Percentiles rank a stretch among this genome's conserved stretches.
Conservation (phyloP, 2,329 filamentous ascomycete genomes). For the Fusarium sp. region DNA sequence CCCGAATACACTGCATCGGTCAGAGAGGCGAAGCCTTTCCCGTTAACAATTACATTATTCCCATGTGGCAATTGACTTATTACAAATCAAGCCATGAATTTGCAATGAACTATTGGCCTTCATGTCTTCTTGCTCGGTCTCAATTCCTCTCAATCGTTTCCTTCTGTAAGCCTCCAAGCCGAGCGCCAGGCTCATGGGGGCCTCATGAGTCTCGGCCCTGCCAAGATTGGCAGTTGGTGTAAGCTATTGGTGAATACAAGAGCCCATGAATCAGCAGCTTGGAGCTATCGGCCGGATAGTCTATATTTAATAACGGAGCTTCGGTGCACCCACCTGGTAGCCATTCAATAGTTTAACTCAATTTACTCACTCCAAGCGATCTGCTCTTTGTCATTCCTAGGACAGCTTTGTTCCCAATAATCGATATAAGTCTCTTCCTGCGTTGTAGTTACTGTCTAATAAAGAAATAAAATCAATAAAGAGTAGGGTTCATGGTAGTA, state of each 20-base stretch:
- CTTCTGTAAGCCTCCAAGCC: neutral
- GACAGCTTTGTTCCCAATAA: neutral
- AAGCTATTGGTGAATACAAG: neutral
- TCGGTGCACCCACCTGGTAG: neutral
- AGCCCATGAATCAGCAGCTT: neutral
- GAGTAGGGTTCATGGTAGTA: neutral
- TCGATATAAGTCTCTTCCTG: rapidly evolving
- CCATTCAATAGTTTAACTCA: neutral
- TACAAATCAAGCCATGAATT: constrained; percentile 8
- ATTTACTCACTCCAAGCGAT: neutral
- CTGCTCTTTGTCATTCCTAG: neutral
- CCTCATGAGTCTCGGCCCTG: neutral
- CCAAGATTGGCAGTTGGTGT: neutral
- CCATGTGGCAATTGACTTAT: constrained; percentile 23
- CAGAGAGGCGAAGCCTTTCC: neutral
- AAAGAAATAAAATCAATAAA: neutral
- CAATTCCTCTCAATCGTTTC: constrained; percentile 1
- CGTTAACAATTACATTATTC: constrained; percentile 9
- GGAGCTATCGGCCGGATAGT: neutral
- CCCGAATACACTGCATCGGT: neutral
- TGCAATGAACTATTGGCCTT: neutral
- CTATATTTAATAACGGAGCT: neutral
- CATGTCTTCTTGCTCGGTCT: neutral
- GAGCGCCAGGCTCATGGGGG: neutral
- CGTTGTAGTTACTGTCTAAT: neutral